phyloP scores from a whole-genome alignment of 2,329 filamentous ascomycete genomes.

The Ascochyta pisi region DNA sequence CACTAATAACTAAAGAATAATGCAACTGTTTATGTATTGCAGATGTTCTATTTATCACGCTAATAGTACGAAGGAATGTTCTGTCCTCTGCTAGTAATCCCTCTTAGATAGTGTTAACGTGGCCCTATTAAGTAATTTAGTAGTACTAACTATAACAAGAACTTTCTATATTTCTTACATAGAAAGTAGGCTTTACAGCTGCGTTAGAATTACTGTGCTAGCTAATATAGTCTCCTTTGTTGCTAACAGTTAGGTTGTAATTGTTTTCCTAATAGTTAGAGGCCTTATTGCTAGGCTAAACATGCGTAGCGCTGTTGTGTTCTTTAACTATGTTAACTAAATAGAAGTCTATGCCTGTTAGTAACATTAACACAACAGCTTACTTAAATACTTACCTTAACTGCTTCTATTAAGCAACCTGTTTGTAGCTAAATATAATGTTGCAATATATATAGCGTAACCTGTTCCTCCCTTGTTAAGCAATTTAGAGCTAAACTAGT shows the following conservation, averaged over 20 bases:
- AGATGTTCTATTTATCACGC: too few relatives aligned
- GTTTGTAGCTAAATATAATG: conserved; percentile 17
- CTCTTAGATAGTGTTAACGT: too few relatives aligned
- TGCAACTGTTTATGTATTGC: too few relatives aligned
- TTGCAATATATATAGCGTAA: conserved; percentile 11
- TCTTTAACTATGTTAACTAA: conserved; percentile 16
- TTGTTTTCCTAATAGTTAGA: conserved; percentile 9
- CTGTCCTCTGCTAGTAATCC: too few relatives aligned
- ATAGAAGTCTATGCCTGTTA: conserved; percentile 15
- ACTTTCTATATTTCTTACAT: conserved; percentile 6
- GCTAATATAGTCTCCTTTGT: conserved; percentile 10
- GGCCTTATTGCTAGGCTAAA: conserved; percentile 16
- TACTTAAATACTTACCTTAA: conserved; percentile 20
- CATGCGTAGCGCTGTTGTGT: conserved; percentile 11
- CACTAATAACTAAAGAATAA: too few relatives aligned
- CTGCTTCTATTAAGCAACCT: conserved; percentile 16
- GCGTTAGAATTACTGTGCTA: not conserved
- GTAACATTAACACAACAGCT: conserved; percentile 12
- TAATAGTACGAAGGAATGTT: too few relatives aligned
- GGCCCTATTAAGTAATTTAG: too few relatives aligned
- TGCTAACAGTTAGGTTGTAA: conserved; percentile 12
- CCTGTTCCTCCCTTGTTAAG: conserved; percentile 12
- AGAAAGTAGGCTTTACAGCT: conserved; percentile 10
- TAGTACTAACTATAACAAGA: too few relatives aligned
- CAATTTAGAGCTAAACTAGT: conserved; percentile 15